Base-by-base conservation (phyloP, 2,329 filamentous ascomycete genomes). In the Purpureocillium lavendulum region DNA sequence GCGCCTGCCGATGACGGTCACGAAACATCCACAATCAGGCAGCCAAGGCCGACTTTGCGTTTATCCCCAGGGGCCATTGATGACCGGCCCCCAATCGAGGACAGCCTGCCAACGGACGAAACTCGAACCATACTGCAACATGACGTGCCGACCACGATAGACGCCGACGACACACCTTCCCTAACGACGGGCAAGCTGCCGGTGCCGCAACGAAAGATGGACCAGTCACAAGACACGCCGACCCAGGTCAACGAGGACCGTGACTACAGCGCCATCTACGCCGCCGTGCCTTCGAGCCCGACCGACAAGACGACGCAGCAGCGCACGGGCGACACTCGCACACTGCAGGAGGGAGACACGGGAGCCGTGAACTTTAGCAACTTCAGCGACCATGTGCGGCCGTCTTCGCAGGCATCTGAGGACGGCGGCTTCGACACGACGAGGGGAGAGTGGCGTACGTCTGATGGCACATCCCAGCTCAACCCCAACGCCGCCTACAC, bases 191-290 rank as follows among this genome's bases (percentile, higher is more conserved):
- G 21, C 21, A 10, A 5, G 10, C 21, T 10, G 21, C 21, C n/a
- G 11, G n/a, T 6, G 9, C 21, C 16, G 16, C 2, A 14, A 21
- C 33, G 36, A 36, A 43, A 58, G 38, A 71, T 66, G 60, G 62
- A 70, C 26, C 58, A 55, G n/a, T 73, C 70, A 10, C 67, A 71
- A 31, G 65, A 70, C 40, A 73, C 73, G 9, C 69, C 70, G 2
- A 79, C 75, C 1, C 75, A 79, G 54, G 60, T 66, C 42, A 79
- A 79, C 46, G 66, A 70, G 33, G 72, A 65, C 35, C 69, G 74
- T 30, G 75, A 75, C 55, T 79, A 79, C 47, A 67, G 69, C 58
- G 64, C 46, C 62, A 70, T 56, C 44, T 59, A 47, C 42, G 45
- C 54, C 10, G 36, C 55, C 21, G 36, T 54, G 9, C 58, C 43